Evolutionary conservation across 495 filamentous ascomycete genomes (phyloP).

Genomic region (Pyronema omphalodes): DNA sequence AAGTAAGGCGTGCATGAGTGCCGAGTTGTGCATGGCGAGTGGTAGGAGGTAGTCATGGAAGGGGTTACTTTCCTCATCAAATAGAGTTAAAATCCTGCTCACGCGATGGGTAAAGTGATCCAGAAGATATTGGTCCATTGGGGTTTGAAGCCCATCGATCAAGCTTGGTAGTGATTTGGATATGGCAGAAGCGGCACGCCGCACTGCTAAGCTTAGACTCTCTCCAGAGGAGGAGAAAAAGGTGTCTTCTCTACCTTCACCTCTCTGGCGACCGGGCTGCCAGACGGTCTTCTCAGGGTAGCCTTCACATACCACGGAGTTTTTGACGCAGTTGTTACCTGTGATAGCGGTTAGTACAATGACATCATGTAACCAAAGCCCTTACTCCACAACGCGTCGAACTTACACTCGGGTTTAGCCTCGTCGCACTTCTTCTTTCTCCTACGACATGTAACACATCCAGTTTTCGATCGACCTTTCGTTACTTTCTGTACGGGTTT

Average conservation of each 20-base stretch:
- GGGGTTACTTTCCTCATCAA: constrained; percentile 69
- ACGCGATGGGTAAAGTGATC: constrained; percentile 72
- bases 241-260: constrained; percentile 24
- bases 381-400: constrained; percentile 7
- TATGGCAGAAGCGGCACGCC: not conserved
- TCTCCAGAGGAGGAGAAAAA: not conserved
- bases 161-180: constrained; percentile 42
- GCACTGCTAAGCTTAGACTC: not conserved
- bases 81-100: constrained; percentile 62
- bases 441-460: constrained; percentile 78
- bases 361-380: constrained; percentile 10
- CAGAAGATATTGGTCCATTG: constrained; percentile 64
- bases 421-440: constrained; percentile 97
- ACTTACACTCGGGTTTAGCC: constrained; percentile 67
- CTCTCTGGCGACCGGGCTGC: constrained; percentile 32
- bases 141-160: constrained; percentile 72
- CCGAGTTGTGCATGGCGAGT: constrained; percentile 64
- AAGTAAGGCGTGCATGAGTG: constrained; percentile 84
- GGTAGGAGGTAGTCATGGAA: constrained; percentile 79
- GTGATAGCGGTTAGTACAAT: constrained; percentile 12
- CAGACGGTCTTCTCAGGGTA: constrained; percentile 79
- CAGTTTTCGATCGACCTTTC: constrained; percentile 84
- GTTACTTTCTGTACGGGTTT: constrained; percentile 46
- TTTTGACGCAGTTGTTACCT: constrained; percentile 85
- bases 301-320: constrained; percentile 79